Evolutionary conservation across 768 basidiomycete species (phyloP).

Genomic region (Psilocybe azurescens): DNA sequence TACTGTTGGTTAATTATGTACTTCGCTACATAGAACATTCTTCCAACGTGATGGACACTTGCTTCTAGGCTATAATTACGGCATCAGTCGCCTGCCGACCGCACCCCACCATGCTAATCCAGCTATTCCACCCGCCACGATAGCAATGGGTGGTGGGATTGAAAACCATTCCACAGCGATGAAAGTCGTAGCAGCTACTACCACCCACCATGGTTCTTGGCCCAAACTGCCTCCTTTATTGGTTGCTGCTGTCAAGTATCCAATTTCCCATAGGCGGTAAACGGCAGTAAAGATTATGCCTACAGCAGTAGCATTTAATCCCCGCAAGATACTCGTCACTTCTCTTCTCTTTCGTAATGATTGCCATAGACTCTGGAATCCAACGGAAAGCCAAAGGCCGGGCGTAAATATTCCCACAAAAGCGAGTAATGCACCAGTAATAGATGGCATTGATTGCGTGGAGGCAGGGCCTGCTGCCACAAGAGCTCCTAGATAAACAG

Average conservation of each 20-base stretch:
- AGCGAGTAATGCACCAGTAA: slow-evolving; percentile 51
- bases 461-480: slow-evolving; percentile 30
- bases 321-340: slow-evolving; percentile 38
- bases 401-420: slow-evolving; percentile 56
- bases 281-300: slow-evolving; percentile 48
- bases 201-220: slow-evolving; percentile 54
- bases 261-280: slow-evolving; percentile 44
- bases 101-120: slow-evolving; percentile 52
- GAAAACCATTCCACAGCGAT: slow-evolving; percentile 47
- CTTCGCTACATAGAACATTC: neutral
- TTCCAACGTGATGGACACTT: slow-evolving; percentile 2
- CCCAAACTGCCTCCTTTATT: slow-evolving; percentile 35
- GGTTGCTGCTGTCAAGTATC: slow-evolving; percentile 36
- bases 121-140: slow-evolving; percentile 42
- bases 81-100: slow-evolving; percentile 22
- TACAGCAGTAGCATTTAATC: slow-evolving; percentile 46
- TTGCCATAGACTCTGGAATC: slow-evolving; percentile 41
- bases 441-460: slow-evolving; percentile 32
- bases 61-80: neutral
- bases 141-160: slow-evolving; percentile 42
- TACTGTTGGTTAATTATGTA: neutral
- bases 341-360: slow-evolving; percentile 33
- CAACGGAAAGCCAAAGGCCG: slow-evolving; percentile 43
- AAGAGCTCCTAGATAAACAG: slow-evolving; percentile 56
- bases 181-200: slow-evolving; percentile 44